Base-by-base conservation (phyloP, 495 filamentous ascomycete genomes). In the Podospora pseudopauciseta region DNA sequence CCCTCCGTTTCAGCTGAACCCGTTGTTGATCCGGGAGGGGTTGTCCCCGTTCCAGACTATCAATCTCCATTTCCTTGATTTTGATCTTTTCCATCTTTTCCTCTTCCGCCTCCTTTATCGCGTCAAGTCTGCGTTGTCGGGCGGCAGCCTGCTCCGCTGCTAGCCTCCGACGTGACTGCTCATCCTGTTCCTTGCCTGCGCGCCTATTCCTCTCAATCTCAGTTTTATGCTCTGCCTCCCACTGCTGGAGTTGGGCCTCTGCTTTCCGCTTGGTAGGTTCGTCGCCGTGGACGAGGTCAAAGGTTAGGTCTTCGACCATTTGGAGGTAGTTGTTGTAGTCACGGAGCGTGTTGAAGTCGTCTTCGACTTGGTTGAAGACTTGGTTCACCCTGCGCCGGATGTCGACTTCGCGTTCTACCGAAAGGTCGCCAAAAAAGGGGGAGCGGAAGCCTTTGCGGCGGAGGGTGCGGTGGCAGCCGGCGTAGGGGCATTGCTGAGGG, bases 301-400 rank as follows among this genome's bases (percentile, higher is more conserved):
- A 93, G 20, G 93, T 93, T 63, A 96, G 86, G 68, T 91, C 87
- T 81, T 99, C 95, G 30, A 97, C 91, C 71, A 91, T 88, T 78
- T 98, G 92, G 30, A 98, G 87, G 80, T 98, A 97, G 78, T 98
- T 89, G 80, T 98, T 97, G 80, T 89, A 98, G 69, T 88, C 90
- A 55, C 83, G 82, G 67, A 96, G 84, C 0, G 85, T 87, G 71
- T 91, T 87, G 74, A 98, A 99, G 77, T 99, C 96, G 67, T 96
- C 91, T 82, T 96, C 88, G 11, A 87, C 85, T 70, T 89, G 87
- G 80, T 99, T 97, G 79, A 97, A 93, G 5, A 94, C 88, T 53
- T 86, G 85, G 67, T 90, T 88, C 2, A 99, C 91, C 60, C 91
- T 84, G 63, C 88, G 86, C 62, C 95, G 86, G 62, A 98, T 90